These are phyloP conservation scores for Sclerotinia glacialis DNA, from an alignment of 2,329 filamentous ascomycete genomes.

Conservation along the genomic window DNA sequence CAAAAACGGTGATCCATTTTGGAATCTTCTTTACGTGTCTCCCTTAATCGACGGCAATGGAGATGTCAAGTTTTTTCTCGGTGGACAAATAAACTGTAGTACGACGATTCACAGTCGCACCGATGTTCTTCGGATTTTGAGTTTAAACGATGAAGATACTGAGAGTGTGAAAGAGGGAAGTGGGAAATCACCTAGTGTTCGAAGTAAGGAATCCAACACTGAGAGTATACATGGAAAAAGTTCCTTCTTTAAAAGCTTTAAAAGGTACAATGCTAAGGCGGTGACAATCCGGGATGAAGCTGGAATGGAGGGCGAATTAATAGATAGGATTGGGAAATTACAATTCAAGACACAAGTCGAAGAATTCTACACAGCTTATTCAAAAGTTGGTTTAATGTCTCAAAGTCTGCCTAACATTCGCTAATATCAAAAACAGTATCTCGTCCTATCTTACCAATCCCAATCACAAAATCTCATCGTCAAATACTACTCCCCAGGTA, in stretches of 20 bases:
- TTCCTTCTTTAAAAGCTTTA: conserved; percentile 35
- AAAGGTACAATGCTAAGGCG: conserved; percentile 28
- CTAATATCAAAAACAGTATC: conserved; percentile 36
- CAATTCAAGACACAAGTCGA: conserved; percentile 43
- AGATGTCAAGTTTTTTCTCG: conserved; percentile 52
- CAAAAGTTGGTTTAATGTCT: conserved; percentile 37
- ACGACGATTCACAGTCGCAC: conserved; percentile 50
- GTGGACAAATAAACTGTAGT: conserved; percentile 57
- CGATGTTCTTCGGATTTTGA: conserved; percentile 52
- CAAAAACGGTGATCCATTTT: conserved; percentile 52
- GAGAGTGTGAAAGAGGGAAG: conserved; percentile 32
- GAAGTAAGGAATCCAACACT: conserved; percentile 14
- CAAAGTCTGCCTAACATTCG: not conserved
- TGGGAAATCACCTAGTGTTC: conserved; percentile 25
- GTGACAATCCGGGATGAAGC: conserved; percentile 34
- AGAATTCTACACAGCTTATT: conserved; percentile 46
- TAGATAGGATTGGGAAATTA: conserved; percentile 41
- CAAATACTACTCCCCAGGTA: conserved; percentile 47
- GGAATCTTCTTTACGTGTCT: conserved; percentile 55
- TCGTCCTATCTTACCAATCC: conserved; percentile 42
- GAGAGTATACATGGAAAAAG: conserved; percentile 23
- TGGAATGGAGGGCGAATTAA: conserved; percentile 44
- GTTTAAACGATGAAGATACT: conserved; percentile 40
- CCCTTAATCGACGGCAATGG: conserved; percentile 51
- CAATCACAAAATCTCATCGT: conserved; percentile 41